Base-by-base conservation (phyloP, 1,284 basidiomycete species). In the Trametes hirsuta region DNA sequence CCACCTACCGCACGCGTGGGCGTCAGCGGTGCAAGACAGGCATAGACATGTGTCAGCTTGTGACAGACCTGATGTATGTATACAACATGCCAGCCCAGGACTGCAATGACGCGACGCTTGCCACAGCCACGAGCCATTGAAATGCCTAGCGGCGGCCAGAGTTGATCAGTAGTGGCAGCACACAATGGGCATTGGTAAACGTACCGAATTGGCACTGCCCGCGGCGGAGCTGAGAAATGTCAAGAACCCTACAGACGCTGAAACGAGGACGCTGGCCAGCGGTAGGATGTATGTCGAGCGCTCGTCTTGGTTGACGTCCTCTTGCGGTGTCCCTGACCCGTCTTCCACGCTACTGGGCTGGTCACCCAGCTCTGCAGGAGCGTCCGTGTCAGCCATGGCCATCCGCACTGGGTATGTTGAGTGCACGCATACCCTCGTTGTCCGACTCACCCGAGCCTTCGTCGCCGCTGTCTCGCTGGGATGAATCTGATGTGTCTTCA, bases 51-150 rank as follows among this genome's bases (percentile, higher is more conserved):
- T 35, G 24, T 30, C 30, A 30, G 30, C 30, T 30, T 30, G 5
- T 2, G 21, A 45, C 61, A n/a, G 24, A 68, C 68, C 72, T 63
- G 48, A 73, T 72, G 42, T 73, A 73, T 3, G 71, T 73, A 58
- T 66, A 73, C 21, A 73, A 54, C 66, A 73, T 69, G 1, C 67
- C 72, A 1, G 64, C 61, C 72, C 72, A 73, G 4, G 72, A 72
- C 59, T 71, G 69, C 37, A 73, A 44, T 15, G 70, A 71, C 4
- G 72, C 71, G 5, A 73, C 68, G 58, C 70, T 71, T 11, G 72
- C 63, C 1, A 70, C 70, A 2, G 68, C 58, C 12, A 66, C 59
- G 4, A 73, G 62, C 69, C 69, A 70, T 40, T 58, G 62, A 53
- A 73, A 73, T 14, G 63, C 65, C 70, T 71, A 36, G 1, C 18